Base-by-base conservation (phyloP, 2,329 filamentous ascomycete species). In the Pseudonectria buxi region DNA sequence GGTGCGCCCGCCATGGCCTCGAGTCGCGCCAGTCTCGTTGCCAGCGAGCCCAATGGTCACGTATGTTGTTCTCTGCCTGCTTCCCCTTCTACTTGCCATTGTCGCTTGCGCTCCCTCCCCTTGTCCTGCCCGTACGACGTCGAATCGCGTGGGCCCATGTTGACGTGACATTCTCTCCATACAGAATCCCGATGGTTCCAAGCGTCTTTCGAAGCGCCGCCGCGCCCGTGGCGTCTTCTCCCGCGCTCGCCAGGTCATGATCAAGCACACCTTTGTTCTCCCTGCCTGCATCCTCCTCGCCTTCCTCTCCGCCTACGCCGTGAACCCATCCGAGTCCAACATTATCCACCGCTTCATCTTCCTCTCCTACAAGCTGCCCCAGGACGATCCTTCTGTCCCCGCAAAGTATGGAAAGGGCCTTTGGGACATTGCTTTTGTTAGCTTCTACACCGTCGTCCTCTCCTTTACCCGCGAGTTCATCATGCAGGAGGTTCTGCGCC, bases 401-500 rank as follows among this genome's bases (percentile, higher is more conserved):
- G 40, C 68, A 13, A 84, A 89, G 55, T 96, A 95, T 65, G 88
- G 83, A 59, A 95, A 95, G 62, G 89, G 89, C n/a, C 71, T 63
- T 27, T 83, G 81, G 68, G 89, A 96, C 58, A 70, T 95, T 35
- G 83, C 84, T 28, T 90, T 96, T 53, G 86, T 95, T 36, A 67
- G 69, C 40, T 95, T 95, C 67, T 95, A 95, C 65, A 90, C 78
- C 27, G 68, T 95, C 38, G 82, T 95, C 14, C 74, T 96, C 41
- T 88, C 85, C 42, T 95, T 96, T 60, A 94, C 87, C 10, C 86
- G 89, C 56, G 89, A 96, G 61, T 95, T 95, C 62, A 74, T 94
- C 64, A 95, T 95, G 89, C 89, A 95, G 65, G 81, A 87, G 53
- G 53, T 94, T 33, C 77, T 95, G 39, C 78, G 81, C 10, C 89